These are phyloP conservation scores for Candida arabinofermentans DNA, from an alignment of 805 yeast species.

Conservation along the genomic window DNA sequence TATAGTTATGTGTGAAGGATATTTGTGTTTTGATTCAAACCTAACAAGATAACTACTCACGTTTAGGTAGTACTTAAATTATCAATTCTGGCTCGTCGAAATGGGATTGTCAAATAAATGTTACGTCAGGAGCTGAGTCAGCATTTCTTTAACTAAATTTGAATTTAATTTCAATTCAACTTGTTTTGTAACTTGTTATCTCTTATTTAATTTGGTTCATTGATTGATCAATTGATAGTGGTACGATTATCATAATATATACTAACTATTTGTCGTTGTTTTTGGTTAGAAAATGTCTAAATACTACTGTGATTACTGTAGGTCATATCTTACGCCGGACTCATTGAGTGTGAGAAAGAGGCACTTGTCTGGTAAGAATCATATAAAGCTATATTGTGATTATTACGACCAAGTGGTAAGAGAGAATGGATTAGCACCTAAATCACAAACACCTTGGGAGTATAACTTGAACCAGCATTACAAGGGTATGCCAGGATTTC, in stretches of 20 bases:
- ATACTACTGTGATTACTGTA: slow-evolving; percentile 83
- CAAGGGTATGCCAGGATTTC: slow-evolving; percentile 32
- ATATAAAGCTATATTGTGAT: slow-evolving; percentile 64
- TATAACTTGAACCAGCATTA: slow-evolving; percentile 35
- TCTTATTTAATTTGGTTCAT: too few relatives aligned
- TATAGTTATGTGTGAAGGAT: background rate
- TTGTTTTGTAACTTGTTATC: too few relatives aligned
- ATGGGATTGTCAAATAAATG: too few relatives aligned
- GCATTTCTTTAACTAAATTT: too few relatives aligned
- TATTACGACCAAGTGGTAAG: slow-evolving; percentile 54
- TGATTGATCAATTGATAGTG: too few relatives aligned
- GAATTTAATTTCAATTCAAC: too few relatives aligned
- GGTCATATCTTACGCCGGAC: slow-evolving; percentile 80
- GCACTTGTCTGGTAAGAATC: slow-evolving; percentile 75
- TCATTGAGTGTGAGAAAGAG: slow-evolving; percentile 81
- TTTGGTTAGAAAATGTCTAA: slow-evolving; percentile 46
- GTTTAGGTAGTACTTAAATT: too few relatives aligned
- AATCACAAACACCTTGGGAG: slow-evolving; percentile 33
- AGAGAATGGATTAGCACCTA: slow-evolving; percentile 15
- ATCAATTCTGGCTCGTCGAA: too few relatives aligned
- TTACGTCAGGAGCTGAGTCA: too few relatives aligned
- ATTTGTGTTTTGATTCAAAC: background rate
- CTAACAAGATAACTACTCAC: too few relatives aligned
- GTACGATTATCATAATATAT: too few relatives aligned
- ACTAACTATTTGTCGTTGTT: background rate